These are phyloP conservation scores for Penicillium paradoxum DNA, from an alignment of 495 filamentous ascomycete species.

Conservation along the genomic window DNA sequence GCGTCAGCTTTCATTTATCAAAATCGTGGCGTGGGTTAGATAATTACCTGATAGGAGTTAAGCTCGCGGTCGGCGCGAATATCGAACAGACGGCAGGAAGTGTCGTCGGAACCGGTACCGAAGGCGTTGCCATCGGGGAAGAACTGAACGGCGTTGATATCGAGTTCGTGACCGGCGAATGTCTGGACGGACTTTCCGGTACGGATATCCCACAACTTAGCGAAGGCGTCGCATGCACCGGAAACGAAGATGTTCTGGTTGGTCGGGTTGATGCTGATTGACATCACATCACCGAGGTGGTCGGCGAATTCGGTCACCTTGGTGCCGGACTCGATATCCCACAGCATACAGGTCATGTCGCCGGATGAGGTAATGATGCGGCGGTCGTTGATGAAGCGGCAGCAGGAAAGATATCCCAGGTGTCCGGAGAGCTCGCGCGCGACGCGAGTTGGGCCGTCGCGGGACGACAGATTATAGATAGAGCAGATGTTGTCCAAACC, in stretches of 20 bases:
- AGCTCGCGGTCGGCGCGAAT: slow-evolving; percentile 95
- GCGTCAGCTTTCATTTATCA: slow-evolving; percentile 9
- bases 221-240: slow-evolving; percentile 96
- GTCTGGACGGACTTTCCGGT: slow-evolving; percentile 98
- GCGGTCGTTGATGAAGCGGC: slow-evolving; percentile 97
- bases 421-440: slow-evolving; percentile 95
- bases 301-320: slow-evolving; percentile 99
- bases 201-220: slow-evolving; percentile 98
- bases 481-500: slow-evolving; percentile 99
- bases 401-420: slow-evolving; percentile 96
- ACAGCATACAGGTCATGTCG: slow-evolving; percentile 99
- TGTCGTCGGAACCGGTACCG: slow-evolving; percentile 96
- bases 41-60: slow-evolving; percentile 84
- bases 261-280: slow-evolving; percentile 98
- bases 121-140: slow-evolving; percentile 99
- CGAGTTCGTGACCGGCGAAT: slow-evolving; percentile 96
- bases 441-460: slow-evolving; percentile 93
- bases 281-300: slow-evolving; percentile 98
- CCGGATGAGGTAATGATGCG: slow-evolving; percentile 96
- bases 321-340: slow-evolving; percentile 96
- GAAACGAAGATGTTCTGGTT: slow-evolving; percentile 97
- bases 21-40: neutral
- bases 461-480: slow-evolving; percentile 95
- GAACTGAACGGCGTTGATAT: slow-evolving; percentile 99
- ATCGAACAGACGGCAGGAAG: slow-evolving; percentile 95